A percentile compares a stretch with the other conserved stretches of the same genome.
Evolutionary conservation across 768 basidiomycete genomes (phyloP).

Genomic region (Dacryopinax primogenitus): DNA sequence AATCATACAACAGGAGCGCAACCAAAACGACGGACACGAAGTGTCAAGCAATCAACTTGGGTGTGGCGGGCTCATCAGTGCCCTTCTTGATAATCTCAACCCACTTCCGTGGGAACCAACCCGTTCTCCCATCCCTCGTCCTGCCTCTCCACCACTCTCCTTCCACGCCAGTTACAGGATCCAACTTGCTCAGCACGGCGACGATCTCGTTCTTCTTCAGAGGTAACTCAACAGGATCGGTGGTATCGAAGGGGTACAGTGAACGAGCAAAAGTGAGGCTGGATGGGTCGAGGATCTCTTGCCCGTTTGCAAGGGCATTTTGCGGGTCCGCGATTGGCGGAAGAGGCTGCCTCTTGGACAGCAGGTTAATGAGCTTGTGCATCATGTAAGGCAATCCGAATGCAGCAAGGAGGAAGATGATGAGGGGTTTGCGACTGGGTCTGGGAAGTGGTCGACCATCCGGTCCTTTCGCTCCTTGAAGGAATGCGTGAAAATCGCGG

Average conservation of each 20-base stretch:
- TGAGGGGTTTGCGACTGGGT: slow-evolving; percentile 75
- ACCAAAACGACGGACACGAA: neutral
- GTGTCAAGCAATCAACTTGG: neutral
- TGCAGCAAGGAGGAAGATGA: slow-evolving; percentile 87
- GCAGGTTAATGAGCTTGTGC: slow-evolving; percentile 70
- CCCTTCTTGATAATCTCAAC: slow-evolving; percentile 42
- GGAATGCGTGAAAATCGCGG: neutral
- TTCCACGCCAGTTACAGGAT: slow-evolving; percentile 48
- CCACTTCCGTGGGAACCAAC: slow-evolving; percentile 91
- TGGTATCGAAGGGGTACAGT: slow-evolving; percentile 60
- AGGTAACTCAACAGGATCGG: slow-evolving; percentile 61
- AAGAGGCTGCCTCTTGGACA: slow-evolving; percentile 46
- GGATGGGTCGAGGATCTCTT: slow-evolving; percentile 45
- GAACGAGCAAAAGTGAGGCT: slow-evolving; percentile 74
- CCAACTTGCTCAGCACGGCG: slow-evolving; percentile 72
- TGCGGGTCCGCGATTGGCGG: slow-evolving; percentile 26
- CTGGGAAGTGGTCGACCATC: slow-evolving; percentile 46
- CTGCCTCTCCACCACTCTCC: slow-evolving; percentile 93
- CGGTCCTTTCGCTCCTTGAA: slow-evolving; percentile 25
- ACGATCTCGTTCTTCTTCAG: slow-evolving; percentile 86
- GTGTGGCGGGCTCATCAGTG: neutral
- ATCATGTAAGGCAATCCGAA: slow-evolving; percentile 89
- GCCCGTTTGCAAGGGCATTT: slow-evolving; percentile 30
- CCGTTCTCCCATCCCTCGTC: slow-evolving; percentile 78
- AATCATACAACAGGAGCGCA: neutral